Percentiles rank a stretch among this genome's conserved stretches.
Evolutionary conservation across 1,139 yeast species (phyloP).

Genomic region (Blastobotrys buckinghamii): DNA sequence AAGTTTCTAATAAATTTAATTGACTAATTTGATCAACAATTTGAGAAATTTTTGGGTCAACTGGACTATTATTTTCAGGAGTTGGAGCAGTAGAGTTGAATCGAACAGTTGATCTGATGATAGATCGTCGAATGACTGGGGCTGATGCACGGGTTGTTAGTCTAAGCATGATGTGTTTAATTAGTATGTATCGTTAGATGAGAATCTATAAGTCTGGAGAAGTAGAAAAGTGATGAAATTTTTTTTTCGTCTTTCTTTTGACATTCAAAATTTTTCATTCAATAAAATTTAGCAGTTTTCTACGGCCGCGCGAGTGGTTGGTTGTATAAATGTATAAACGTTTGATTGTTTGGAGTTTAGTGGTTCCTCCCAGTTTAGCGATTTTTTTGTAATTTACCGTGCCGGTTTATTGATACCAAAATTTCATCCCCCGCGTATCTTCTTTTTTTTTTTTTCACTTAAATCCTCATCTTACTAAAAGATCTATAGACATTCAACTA

Average conservation of each 20-base stretch:
- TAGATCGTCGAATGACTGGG: constrained; percentile 15
- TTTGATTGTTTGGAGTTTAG: not conserved
- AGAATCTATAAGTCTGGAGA: not conserved
- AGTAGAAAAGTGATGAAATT: constrained; percentile 2
- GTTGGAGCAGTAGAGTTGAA: constrained; percentile 50
- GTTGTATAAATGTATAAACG: constrained; percentile 6
- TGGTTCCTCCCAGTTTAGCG: not conserved
- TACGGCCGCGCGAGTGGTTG: not conserved
- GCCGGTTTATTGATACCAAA: too few species aligned
- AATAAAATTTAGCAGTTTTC: not conserved
- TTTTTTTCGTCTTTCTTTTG: constrained; percentile 4
- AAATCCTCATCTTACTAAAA: too few species aligned
- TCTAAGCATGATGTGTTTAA: constrained; percentile 18
- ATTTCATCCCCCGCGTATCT: not conserved
- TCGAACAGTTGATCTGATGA: constrained; percentile 23
- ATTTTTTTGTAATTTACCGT: not conserved
- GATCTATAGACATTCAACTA: not conserved
- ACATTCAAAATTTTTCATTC: not conserved
- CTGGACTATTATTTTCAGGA: constrained; percentile 44
- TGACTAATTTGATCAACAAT: constrained; percentile 90
- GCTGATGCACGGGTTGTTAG: constrained; percentile 31
- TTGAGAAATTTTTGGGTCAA: constrained; percentile 79
- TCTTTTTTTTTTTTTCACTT: too few species aligned
- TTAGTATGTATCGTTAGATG: not conserved
- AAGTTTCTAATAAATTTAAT: constrained; percentile 85